Percentiles rank a stretch among this genome's conserved stretches.
Conservation (phyloP, 805 yeast genomes). For the Metschnikowia baotianmanensis region DNA sequence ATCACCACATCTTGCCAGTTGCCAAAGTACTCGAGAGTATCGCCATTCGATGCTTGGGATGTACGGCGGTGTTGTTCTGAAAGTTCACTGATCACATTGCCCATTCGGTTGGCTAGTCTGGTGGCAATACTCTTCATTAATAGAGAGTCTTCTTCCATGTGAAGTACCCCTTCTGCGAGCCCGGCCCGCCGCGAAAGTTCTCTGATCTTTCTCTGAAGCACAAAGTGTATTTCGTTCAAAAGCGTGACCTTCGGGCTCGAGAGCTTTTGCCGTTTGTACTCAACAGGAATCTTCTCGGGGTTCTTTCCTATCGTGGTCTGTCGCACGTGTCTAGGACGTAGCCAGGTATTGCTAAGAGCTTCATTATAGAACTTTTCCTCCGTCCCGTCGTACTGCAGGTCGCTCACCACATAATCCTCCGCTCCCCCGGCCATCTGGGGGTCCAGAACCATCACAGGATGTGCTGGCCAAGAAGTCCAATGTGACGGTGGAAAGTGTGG, state of each 20-base stretch:
- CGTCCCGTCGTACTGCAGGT: background rate
- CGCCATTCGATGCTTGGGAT: background rate
- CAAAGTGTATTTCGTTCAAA: constrained; percentile 18
- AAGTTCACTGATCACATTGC: constrained; percentile 2
- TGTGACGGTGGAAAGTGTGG: constrained; percentile 32
- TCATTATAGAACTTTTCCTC: background rate
- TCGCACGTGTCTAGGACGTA: background rate
- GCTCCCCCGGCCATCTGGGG: constrained; percentile 10
- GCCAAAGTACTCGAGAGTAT: background rate
- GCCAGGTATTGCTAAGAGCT: background rate
- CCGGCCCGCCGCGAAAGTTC: background rate
- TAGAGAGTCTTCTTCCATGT: constrained; percentile 3
- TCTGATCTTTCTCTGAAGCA: constrained; percentile 9
- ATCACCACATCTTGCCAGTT: constrained; percentile 19
- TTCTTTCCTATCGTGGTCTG: background rate
- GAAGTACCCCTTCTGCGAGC: background rate
- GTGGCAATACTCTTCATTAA: constrained; percentile 14
- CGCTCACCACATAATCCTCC: constrained; percentile 11
- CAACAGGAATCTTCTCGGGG: constrained; percentile 1
- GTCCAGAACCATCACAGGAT: constrained; percentile 4
- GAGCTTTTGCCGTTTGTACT: constrained; percentile 2
- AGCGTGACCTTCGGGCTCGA: constrained; percentile 12
- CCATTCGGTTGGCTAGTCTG: constrained; percentile 13
- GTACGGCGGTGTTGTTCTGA: background rate
- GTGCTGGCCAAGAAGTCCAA: constrained; percentile 66